Conservation (phyloP, 306 rosid species). For the Lathyrus sativus region DNA sequence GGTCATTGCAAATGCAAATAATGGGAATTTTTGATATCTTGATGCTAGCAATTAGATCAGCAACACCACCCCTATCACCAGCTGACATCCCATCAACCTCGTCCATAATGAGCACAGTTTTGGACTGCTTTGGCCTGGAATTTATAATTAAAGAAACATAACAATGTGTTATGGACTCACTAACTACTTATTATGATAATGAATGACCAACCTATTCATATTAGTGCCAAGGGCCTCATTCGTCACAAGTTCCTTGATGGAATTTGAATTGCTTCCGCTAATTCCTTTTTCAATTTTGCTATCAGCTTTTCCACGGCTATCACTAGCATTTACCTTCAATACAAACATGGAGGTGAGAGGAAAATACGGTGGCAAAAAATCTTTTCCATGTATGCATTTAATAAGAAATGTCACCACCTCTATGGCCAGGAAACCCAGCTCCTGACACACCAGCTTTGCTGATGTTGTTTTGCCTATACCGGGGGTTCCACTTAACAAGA, state of each 20-base stretch:
- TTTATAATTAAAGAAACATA: slow-evolving; percentile 37
- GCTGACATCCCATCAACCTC: slow-evolving; percentile 99
- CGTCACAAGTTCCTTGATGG: slow-evolving; percentile 81
- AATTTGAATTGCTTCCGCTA: slow-evolving; percentile 88
- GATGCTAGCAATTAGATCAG: slow-evolving; percentile 93
- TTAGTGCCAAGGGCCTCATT: slow-evolving; percentile 57
- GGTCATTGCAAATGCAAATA: slow-evolving; percentile 96
- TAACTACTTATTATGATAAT: slow-evolving; percentile 33
- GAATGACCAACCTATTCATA: slow-evolving; percentile 63
- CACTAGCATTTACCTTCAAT: slow-evolving; percentile 95
- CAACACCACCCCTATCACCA: slow-evolving; percentile 98
- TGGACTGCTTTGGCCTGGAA: slow-evolving; percentile 70
- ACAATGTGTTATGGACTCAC: slow-evolving; percentile 17
- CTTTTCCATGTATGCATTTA: slow-evolving; percentile 5
- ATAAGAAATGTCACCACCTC: slow-evolving; percentile 62
- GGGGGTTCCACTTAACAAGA: slow-evolving; percentile 88
- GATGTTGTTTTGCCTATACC: slow-evolving; percentile 98
- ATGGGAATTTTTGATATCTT: slow-evolving; percentile 91
- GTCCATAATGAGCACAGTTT: slow-evolving; percentile 94
- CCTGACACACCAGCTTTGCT: slow-evolving; percentile 87
- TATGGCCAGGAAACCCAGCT: slow-evolving; percentile 82
- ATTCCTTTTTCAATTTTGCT: slow-evolving; percentile 84
- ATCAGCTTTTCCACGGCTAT: slow-evolving; percentile 95
- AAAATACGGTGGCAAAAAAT: slow-evolving; percentile 29
- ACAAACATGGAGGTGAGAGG: slow-evolving; percentile 25